These are phyloP conservation scores for Clonostachys rhizophaga DNA, from an alignment of 2,329 filamentous ascomycete genomes.

Conservation along the genomic window DNA sequence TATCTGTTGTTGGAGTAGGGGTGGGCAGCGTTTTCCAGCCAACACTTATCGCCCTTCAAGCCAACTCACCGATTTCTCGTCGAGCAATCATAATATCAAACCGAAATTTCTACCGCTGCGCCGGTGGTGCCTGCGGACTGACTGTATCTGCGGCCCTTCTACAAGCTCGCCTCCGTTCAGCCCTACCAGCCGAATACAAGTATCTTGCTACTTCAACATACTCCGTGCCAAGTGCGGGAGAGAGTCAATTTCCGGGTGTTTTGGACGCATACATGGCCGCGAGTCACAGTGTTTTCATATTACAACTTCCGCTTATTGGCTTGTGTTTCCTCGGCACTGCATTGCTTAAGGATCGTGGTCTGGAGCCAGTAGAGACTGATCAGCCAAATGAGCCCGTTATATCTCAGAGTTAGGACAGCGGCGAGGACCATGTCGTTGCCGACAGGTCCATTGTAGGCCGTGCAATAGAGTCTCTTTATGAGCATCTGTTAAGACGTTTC, in stretches of 20 bases:
- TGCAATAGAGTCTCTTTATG: too few relatives aligned
- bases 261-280: slow-evolving; percentile 43
- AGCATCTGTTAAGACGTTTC: too few relatives aligned
- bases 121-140: slow-evolving; percentile 31
- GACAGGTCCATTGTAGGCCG: too few relatives aligned
- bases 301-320: slow-evolving; percentile 42
- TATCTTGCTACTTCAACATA: slow-evolving; percentile 20
- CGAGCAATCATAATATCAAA: slow-evolving; percentile 58
- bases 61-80: slow-evolving; percentile 49
- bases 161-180: slow-evolving; percentile 17
- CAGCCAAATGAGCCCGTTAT: too few relatives aligned
- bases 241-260: slow-evolving; percentile 3
- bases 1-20: slow-evolving; percentile 43
- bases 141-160: slow-evolving; percentile 28
- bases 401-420: too few relatives aligned
- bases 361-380: not conserved
- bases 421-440: too few relatives aligned
- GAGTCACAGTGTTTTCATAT: slow-evolving; percentile 49
- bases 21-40: slow-evolving; percentile 44
- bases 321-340: not conserved
- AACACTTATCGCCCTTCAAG: slow-evolving; percentile 51
- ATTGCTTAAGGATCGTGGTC: slow-evolving; percentile 1
- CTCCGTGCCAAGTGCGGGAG: slow-evolving; percentile 12
- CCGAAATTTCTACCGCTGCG: slow-evolving; percentile 56
- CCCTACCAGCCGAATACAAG: slow-evolving; percentile 15